phyloP scores from a whole-genome alignment of 805 yeast species.

The Yarrowia sp. region DNA sequence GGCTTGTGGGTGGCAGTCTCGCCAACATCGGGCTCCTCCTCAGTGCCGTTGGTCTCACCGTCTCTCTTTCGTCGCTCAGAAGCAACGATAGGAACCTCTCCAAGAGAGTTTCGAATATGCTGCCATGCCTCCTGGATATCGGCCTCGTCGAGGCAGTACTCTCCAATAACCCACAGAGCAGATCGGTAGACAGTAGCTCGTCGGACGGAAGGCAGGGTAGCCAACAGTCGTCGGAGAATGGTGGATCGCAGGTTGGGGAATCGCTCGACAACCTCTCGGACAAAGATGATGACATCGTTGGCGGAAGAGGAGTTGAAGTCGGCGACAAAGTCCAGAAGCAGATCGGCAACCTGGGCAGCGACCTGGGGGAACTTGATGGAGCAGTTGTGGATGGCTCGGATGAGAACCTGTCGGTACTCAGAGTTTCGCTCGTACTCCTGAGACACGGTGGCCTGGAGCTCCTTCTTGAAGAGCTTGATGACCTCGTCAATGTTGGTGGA shows the following conservation, averaged over 20 bases:
- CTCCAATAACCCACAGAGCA: conserved; percentile 95
- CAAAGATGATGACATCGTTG: conserved; percentile 82
- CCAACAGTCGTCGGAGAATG: conserved; percentile 62
- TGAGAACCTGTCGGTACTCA: conserved; percentile 85
- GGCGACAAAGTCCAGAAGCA: conserved; percentile 79
- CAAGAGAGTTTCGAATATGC: conserved; percentile 74
- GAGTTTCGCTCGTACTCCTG: conserved; percentile 72
- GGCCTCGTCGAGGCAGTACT: conserved; percentile 68
- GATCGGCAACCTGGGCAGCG: conserved; percentile 85
- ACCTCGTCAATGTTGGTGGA: conserved; percentile 93
- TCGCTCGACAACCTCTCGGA: conserved; percentile 90
- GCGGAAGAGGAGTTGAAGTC: conserved; percentile 86
- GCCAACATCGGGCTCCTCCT: conserved; percentile 42
- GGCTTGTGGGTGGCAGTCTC: conserved; percentile 38
- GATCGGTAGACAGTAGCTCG: conserved; percentile 92
- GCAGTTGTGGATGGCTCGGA: conserved; percentile 81
- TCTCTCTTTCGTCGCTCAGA: conserved; percentile 53
- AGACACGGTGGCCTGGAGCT: conserved; percentile 69
- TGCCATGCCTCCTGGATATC: conserved; percentile 85
- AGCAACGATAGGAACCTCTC: conserved; percentile 86
- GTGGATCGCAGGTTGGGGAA: conserved; percentile 73
- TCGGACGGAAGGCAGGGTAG: conserved; percentile 62
- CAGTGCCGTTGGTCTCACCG: conserved; percentile 37
- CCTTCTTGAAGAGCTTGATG: conserved; percentile 86
- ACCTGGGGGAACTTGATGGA: conserved; percentile 88